Evolutionary conservation across 2,329 filamentous ascomycete species (phyloP).

Genomic region (Nemania bipapillata): DNA sequence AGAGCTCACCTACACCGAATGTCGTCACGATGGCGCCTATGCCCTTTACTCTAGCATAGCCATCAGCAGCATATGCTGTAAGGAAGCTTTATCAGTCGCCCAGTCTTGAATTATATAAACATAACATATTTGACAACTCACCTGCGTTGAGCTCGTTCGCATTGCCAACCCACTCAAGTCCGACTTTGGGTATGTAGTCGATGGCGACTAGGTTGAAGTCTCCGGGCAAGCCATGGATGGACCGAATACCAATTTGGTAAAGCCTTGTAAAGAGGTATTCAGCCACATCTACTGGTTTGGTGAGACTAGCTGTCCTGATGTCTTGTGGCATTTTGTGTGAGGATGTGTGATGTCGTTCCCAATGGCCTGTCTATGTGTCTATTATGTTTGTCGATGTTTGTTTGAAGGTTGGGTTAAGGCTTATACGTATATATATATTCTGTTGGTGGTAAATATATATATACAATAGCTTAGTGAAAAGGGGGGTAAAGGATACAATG

Average conservation of each 20-base stretch:
- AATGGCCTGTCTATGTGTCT: background rate
- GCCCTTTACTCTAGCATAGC: slow-evolving; percentile 78
- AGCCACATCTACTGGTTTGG: slow-evolving; percentile 68
- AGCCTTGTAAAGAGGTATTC: slow-evolving; percentile 75
- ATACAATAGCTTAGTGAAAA: background rate
- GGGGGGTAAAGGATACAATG: background rate
- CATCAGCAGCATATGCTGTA: slow-evolving; percentile 79
- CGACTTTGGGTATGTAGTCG: slow-evolving; percentile 70
- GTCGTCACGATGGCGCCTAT: slow-evolving; percentile 78
- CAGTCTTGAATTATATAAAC: background rate
- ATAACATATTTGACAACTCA: slow-evolving; percentile 50
- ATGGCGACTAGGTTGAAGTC: slow-evolving; percentile 78
- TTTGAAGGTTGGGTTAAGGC: background rate
- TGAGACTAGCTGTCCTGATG: slow-evolving; percentile 57
- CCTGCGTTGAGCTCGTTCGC: slow-evolving; percentile 79
- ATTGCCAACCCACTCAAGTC: slow-evolving; percentile 73
- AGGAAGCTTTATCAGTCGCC: slow-evolving; percentile 9
- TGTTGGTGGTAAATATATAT: background rate
- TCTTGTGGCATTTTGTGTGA: slow-evolving; percentile 48
- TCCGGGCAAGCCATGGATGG: slow-evolving; percentile 75
- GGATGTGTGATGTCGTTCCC: too few relatives aligned
- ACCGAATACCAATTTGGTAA: slow-evolving; percentile 70
- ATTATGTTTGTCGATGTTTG: background rate
- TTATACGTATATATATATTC: background rate
- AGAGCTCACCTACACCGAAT: slow-evolving; percentile 80